A percentile compares a stretch with the other conserved stretches of the same genome.
phyloP scores from a whole-genome alignment of 371 early-diverging fungal genomes.

The Apophysomyces variabilis region DNA sequence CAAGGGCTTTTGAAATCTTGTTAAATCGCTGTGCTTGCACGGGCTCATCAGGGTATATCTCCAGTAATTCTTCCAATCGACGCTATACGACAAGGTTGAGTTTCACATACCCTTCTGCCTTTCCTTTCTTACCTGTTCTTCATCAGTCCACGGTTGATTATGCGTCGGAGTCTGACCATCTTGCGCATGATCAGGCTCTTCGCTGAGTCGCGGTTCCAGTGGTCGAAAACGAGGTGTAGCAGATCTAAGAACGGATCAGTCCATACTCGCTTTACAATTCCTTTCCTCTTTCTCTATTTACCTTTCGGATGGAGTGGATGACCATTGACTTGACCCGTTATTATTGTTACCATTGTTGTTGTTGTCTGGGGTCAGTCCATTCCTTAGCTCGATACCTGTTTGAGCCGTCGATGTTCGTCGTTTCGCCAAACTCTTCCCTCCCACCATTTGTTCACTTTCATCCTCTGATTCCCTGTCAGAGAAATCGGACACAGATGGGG shows the following conservation, averaged over 20 bases:
- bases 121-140: slow-evolving; percentile 54
- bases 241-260: neutral
- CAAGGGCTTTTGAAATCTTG: slow-evolving; percentile 65
- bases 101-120: neutral
- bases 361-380: neutral
- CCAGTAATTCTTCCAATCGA: slow-evolving; percentile 57
- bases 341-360: neutral
- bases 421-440: slow-evolving; percentile 44
- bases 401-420: slow-evolving; percentile 42
- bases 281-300: neutral
- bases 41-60: slow-evolving; percentile 65
- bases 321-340: neutral
- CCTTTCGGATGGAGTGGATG: slow-evolving; percentile 2
- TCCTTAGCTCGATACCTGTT: slow-evolving; percentile 16
- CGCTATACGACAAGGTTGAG: slow-evolving; percentile 23
- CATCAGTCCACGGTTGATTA: slow-evolving; percentile 70
- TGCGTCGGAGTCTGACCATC: slow-evolving; percentile 44
- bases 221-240: neutral
- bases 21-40: slow-evolving; percentile 66
- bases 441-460: slow-evolving; percentile 11
- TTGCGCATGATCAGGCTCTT: slow-evolving; percentile 3
- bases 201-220: neutral
- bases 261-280: neutral
- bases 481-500: slow-evolving; percentile 43
- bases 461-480: slow-evolving; percentile 50